These are phyloP conservation scores for Neonectria magnoliae DNA, from an alignment of 2,329 filamentous ascomycete genomes.

Conservation along the genomic window DNA sequence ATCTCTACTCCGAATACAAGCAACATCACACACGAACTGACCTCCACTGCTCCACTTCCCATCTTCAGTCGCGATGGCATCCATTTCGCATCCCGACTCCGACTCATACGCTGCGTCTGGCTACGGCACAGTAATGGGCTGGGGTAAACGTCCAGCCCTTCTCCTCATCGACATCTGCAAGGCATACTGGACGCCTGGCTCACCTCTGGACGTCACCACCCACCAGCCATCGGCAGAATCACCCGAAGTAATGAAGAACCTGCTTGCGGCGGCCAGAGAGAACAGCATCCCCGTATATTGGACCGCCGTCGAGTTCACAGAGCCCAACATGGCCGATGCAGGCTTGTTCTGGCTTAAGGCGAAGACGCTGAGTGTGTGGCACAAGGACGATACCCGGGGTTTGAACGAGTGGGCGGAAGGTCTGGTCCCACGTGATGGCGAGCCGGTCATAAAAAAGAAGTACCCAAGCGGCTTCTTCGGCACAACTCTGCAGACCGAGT, in stretches of 20 bases:
- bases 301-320: conserved; percentile 55
- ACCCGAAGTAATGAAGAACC: conserved; percentile 50
- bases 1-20: background rate
- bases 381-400: conserved; percentile 50
- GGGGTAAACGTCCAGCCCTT: conserved; percentile 54
- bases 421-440: conserved; percentile 48
- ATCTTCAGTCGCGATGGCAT: conserved; percentile 1
- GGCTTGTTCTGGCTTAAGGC: conserved; percentile 56
- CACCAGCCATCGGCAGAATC: conserved; percentile 32
- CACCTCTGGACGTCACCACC: conserved; percentile 46
- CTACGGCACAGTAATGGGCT: conserved; percentile 55
- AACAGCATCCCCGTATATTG: conserved; percentile 53
- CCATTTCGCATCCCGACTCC: conserved; percentile 3
- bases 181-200: conserved; percentile 55
- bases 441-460: conserved; percentile 53
- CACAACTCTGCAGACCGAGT: conserved; percentile 53
- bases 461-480: conserved; percentile 50
- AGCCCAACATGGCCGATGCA: conserved; percentile 56
- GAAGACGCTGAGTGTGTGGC: conserved; percentile 54
- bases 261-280: conserved; percentile 53
- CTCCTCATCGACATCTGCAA: conserved; percentile 59
- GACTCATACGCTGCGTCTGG: conserved; percentile 47
- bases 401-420: conserved; percentile 52
- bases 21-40: background rate
- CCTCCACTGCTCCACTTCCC: background rate